Evolutionary conservation across 257 asterid genomes (phyloP).

Genomic region (Rauvolfia tetraphylla): DNA sequence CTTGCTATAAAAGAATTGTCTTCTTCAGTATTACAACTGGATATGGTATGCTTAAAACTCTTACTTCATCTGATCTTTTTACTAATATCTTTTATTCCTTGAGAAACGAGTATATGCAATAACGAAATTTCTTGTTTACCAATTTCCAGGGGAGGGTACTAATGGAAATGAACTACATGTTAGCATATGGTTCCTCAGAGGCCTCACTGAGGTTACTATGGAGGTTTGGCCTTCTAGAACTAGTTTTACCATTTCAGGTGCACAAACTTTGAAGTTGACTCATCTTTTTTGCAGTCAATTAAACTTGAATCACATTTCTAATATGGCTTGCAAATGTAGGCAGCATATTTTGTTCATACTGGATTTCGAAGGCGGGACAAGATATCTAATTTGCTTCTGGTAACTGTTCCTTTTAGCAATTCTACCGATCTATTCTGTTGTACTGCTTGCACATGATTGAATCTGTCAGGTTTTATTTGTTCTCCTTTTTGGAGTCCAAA

Average conservation of each 20-base stretch:
- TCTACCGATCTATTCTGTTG: neutral
- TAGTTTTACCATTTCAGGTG: conserved; percentile 81
- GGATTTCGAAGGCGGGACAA: conserved; percentile 76
- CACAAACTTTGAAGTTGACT: neutral
- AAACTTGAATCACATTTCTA: conserved; percentile 4
- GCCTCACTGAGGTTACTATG: conserved; percentile 77
- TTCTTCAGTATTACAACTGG: conserved; percentile 59
- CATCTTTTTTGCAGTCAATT: neutral
- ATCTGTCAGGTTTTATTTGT: neutral
- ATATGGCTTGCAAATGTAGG: conserved; percentile 43
- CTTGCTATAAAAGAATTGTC: conserved; percentile 53
- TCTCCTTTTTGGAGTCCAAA: neutral
- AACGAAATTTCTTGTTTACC: neutral
- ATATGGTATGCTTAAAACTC: conserved; percentile 44
- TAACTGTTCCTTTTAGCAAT: conserved; percentile 32
- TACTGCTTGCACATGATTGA: neutral
- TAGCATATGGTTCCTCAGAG: conserved; percentile 90
- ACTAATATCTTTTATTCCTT: conserved; percentile 8
- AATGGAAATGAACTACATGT: conserved; percentile 91
- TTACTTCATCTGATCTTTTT: conserved; percentile 15
- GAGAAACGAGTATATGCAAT: neutral
- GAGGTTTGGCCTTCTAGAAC: conserved; percentile 77
- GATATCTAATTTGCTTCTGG: conserved; percentile 80
- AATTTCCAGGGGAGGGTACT: conserved; percentile 68
- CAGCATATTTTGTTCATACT: conserved; percentile 65